Conservation (phyloP, 371 early-diverging fungal genomes). For the Rhizomucor pusillus region DNA sequence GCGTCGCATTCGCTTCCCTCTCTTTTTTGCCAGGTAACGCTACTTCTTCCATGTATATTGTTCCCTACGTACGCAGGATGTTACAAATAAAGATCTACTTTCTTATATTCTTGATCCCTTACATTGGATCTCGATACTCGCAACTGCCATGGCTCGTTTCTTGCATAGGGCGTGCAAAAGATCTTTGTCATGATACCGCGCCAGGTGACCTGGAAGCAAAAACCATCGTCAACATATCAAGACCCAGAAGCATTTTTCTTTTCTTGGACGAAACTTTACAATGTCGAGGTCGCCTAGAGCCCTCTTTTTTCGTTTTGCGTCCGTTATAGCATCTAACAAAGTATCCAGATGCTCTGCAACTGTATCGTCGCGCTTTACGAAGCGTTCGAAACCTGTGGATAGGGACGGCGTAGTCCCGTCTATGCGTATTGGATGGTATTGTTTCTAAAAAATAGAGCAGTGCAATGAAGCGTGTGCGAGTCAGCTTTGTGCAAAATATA, state of each 20-base stretch:
- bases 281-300: slow-evolving; percentile 1
- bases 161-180: slow-evolving; percentile 72
- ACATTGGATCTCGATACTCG: slow-evolving; percentile 72
- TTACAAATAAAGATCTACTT: neutral
- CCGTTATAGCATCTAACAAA: slow-evolving; percentile 61
- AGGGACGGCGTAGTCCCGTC: slow-evolving; percentile 24
- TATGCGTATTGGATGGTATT: slow-evolving; percentile 46
- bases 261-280: slow-evolving; percentile 44
- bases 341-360: slow-evolving; percentile 81
- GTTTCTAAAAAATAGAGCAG: slow-evolving; percentile 47
- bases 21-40: slow-evolving; percentile 49
- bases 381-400: slow-evolving; percentile 58
- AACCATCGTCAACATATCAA: neutral
- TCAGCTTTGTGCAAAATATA: neutral
- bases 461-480: neutral
- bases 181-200: slow-evolving; percentile 90
- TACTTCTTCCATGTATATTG: slow-evolving; percentile 78
- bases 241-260: neutral
- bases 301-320: slow-evolving; percentile 13
- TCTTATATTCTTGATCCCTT: slow-evolving; percentile 1
- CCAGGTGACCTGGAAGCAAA: slow-evolving; percentile 39
- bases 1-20: slow-evolving; percentile 35
- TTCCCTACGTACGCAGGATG: slow-evolving; percentile 31
- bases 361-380: slow-evolving; percentile 58
- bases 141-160: slow-evolving; percentile 78